Conservation (phyloP, 2,329 filamentous ascomycete genomes). For the Nothomitra cinnamomea region DNA sequence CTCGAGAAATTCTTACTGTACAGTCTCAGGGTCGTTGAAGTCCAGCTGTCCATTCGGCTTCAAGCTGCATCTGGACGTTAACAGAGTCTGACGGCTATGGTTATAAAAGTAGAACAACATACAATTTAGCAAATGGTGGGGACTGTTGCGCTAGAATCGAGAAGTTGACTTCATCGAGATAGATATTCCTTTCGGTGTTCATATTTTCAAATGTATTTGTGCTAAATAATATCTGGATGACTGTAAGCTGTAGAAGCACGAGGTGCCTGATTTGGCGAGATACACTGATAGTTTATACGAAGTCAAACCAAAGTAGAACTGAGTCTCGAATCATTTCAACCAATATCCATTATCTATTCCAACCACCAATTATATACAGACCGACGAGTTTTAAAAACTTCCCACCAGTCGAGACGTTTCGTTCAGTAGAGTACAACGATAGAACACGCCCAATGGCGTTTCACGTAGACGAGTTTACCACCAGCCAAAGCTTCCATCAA, state of each 20-base stretch:
- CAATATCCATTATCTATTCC: not conserved
- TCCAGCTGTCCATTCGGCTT: conserved; percentile 47
- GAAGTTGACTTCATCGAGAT: conserved; percentile 45
- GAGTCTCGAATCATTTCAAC: not conserved
- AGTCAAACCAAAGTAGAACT: not conserved
- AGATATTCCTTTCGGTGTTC: conserved; percentile 25
- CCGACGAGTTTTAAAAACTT: not conserved
- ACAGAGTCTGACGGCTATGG: not conserved
- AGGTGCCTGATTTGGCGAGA: not conserved
- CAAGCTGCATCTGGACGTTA: conserved; percentile 21
- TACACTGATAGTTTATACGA: not conserved
- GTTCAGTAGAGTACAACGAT: too few relatives aligned
- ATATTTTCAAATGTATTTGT: not conserved
- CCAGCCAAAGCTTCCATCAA: conserved; percentile 32
- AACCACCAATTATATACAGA: not conserved
- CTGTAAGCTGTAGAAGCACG: too few relatives aligned
- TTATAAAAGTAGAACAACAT: conserved; percentile 16
- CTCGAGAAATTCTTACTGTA: conserved; percentile 37
- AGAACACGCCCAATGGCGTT: too few relatives aligned
- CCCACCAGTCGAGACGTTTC: not conserved
- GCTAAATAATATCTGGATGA: too few relatives aligned
- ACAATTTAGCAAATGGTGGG: conserved; percentile 41
- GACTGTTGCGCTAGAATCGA: conserved; percentile 40
- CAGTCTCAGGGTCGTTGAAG: conserved; percentile 60
- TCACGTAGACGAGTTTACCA: not conserved